These are phyloP conservation scores for Cicer yamashitae DNA, from an alignment of 306 rosid genomes.

Conservation along the genomic window DNA sequence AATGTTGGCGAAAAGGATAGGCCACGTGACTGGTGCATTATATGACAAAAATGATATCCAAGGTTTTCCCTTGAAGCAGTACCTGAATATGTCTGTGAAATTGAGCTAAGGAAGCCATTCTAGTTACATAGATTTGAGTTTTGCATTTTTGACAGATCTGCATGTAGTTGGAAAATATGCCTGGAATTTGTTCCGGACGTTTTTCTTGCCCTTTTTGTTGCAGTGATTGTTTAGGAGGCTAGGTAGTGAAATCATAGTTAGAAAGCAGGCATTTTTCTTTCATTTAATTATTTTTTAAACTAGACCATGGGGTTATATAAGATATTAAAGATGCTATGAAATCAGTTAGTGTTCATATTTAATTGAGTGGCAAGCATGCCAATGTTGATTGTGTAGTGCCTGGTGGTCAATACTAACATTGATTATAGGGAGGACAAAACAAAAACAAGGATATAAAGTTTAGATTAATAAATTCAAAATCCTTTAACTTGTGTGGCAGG, in stretches of 20 bases:
- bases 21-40: slow-evolving; percentile 35
- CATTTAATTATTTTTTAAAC: slow-evolving; percentile 23
- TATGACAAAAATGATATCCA: slow-evolving; percentile 41
- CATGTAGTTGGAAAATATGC: slow-evolving; percentile 42
- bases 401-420: slow-evolving; percentile 15
- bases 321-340: slow-evolving; percentile 34
- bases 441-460: neutral
- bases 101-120: slow-evolving; percentile 41
- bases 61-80: slow-evolving; percentile 41
- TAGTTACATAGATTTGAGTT: slow-evolving; percentile 34
- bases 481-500: neutral
- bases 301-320: slow-evolving; percentile 12
- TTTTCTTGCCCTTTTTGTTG: neutral
- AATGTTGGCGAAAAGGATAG: slow-evolving; percentile 48
- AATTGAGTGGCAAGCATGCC: slow-evolving; percentile 8
- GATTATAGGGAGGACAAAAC: neutral
- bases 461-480: neutral
- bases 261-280: neutral
- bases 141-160: slow-evolving; percentile 39
- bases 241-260: slow-evolving; percentile 27
- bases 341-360: slow-evolving; percentile 42
- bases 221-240: slow-evolving; percentile 38
- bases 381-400: neutral
- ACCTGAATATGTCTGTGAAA: slow-evolving; percentile 34
- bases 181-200: slow-evolving; percentile 36